phyloP scores from a whole-genome alignment of 2,329 filamentous ascomycete genomes.

The Nemania diffusa region DNA sequence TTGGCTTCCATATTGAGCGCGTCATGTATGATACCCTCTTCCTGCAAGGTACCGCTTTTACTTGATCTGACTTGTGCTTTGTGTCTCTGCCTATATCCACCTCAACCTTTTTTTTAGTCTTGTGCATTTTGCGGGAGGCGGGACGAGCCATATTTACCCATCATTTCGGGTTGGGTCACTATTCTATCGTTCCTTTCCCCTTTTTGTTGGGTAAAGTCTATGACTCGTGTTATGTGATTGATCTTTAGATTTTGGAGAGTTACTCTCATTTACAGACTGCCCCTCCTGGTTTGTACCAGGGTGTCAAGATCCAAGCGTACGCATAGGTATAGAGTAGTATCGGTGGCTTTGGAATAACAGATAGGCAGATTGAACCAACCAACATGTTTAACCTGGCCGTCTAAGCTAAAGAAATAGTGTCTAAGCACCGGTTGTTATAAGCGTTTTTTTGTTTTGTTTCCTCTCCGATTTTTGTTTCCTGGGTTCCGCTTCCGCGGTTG shows the following conservation, averaged over 20 bases:
- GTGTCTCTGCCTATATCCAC: conserved; percentile 6
- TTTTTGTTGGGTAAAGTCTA: neutral
- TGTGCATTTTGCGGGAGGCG: conserved; percentile 14
- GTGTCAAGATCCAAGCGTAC: no score
- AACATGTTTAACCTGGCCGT: neutral
- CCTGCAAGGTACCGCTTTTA: conserved; percentile 38
- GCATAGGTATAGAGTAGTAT: no score
- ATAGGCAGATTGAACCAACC: neutral
- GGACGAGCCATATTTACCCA: conserved; percentile 15
- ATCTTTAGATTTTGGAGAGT: conserved; percentile 1
- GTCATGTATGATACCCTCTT: conserved; percentile 32
- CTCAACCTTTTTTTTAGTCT: conserved; percentile 6
- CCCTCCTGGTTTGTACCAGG: conserved; percentile 16
- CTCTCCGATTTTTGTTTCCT: conserved; percentile 1
- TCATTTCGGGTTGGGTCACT: neutral
- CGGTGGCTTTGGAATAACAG: no score
- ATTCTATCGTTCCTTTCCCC: neutral
- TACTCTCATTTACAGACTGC: conserved; percentile 1
- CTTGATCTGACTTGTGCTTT: conserved; percentile 14
- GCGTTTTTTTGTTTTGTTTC: neutral
- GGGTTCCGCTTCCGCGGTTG: conserved; percentile 30
- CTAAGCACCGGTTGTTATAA: neutral
- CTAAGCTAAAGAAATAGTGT: neutral
- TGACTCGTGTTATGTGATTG: no score
- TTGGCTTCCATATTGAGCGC: conserved; percentile 20